phyloP scores from a whole-genome alignment of 176 grass and related monocot genomes.

The Bromus sterilis region DNA sequence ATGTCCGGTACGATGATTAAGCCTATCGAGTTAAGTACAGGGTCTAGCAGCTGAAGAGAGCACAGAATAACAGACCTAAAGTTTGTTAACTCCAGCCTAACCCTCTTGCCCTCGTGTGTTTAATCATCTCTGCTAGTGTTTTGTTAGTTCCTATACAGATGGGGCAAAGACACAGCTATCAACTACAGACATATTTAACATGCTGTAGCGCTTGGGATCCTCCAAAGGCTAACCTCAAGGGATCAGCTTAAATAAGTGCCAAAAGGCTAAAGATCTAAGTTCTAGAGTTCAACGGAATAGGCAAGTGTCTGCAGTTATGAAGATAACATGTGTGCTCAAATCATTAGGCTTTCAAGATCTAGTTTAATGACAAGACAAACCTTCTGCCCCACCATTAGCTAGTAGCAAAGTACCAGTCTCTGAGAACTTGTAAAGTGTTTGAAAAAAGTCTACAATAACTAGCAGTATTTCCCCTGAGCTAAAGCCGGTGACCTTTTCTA shows the following conservation, averaged over 20 bases:
- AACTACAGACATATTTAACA: conserved; percentile 24
- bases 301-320: conserved; percentile 11
- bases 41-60: conserved; percentile 16
- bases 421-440: background rate
- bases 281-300: conserved; percentile 13
- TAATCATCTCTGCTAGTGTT: conserved; percentile 60
- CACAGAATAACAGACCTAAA: conserved; percentile 26
- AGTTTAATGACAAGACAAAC: conserved; percentile 24
- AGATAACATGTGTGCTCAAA: conserved; percentile 18
- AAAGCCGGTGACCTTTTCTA: background rate
- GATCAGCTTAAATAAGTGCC: conserved; percentile 26
- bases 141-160: conserved; percentile 29
- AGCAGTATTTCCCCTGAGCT: background rate
- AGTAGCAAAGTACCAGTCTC: background rate
- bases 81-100: conserved; percentile 11
- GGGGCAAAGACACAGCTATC: conserved; percentile 24
- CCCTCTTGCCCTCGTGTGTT: conserved; percentile 12
- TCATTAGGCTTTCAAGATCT: conserved; percentile 29
- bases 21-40: conserved; percentile 41
- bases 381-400: background rate
- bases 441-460: background rate
- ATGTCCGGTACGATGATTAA: conserved; percentile 31
- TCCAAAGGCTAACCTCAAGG: conserved; percentile 31
- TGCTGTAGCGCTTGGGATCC: conserved; percentile 46
- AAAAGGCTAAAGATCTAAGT: conserved; percentile 71